Conservation (phyloP, 345 rosid species). For the Linum lewisii region DNA sequence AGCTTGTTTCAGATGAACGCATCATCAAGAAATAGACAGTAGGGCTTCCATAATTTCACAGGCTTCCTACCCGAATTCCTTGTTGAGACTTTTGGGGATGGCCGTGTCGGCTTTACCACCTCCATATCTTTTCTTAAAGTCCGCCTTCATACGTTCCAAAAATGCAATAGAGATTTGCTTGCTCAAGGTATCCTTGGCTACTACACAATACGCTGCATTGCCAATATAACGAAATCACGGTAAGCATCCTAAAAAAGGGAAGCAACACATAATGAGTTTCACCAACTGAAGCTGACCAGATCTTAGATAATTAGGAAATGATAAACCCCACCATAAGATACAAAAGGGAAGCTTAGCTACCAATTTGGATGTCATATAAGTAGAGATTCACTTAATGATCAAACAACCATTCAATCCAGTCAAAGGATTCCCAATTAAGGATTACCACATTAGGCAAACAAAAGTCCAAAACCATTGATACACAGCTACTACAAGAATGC, state of each 20-base stretch:
- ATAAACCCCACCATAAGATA: too few species aligned
- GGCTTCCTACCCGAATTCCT: conserved; percentile 72
- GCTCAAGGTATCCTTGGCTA: conserved; percentile 83
- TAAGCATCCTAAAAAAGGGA: background rate
- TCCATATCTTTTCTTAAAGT: conserved; percentile 82
- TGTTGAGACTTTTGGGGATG: conserved; percentile 79
- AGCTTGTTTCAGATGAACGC: conserved; percentile 4
- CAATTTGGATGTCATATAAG: too few species aligned
- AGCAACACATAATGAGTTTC: too few species aligned
- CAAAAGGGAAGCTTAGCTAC: too few species aligned
- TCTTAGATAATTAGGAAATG: too few species aligned
- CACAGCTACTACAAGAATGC: too few species aligned
- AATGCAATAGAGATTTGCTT: conserved; percentile 89
- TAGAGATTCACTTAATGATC: too few species aligned
- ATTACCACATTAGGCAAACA: too few species aligned
- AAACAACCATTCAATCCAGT: too few species aligned
- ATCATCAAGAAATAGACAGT: background rate
- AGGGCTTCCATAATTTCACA: background rate
- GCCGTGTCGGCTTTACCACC: conserved; percentile 98
- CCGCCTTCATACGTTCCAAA: conserved; percentile 85
- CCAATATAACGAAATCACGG: background rate
- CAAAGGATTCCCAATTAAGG: too few species aligned
- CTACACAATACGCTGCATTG: conserved; percentile 84
- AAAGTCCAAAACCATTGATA: too few species aligned
- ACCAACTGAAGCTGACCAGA: too few species aligned